These are phyloP conservation scores for Codiaeum variegatum DNA, from an alignment of 441 rosid species.

Conservation along the genomic window DNA sequence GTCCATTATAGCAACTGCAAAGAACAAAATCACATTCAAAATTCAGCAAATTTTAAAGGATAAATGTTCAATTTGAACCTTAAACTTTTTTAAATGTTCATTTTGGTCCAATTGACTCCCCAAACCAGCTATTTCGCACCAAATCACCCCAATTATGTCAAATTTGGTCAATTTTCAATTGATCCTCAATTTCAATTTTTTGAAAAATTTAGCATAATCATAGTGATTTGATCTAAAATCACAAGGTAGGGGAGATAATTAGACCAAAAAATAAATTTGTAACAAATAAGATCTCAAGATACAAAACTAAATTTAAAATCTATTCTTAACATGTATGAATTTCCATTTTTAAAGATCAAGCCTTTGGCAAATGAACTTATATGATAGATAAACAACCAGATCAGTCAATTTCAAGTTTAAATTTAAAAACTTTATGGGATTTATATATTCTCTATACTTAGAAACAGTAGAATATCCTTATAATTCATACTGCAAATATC, in stretches of 20 bases:
- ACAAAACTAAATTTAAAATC: background rate
- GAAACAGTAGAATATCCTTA: background rate
- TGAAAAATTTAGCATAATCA: too few species aligned
- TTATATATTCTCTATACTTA: background rate
- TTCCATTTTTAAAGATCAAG: background rate
- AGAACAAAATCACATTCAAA: background rate
- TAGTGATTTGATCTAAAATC: too few species aligned
- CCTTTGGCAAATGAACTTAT: background rate
- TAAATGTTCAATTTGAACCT: too few species aligned
- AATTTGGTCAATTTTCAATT: too few species aligned
- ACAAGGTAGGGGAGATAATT: too few species aligned
- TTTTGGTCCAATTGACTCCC: too few species aligned
- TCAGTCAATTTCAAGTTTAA: background rate
- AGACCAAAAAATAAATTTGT: too few species aligned
- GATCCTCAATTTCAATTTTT: too few species aligned
- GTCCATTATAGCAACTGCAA: conserved; percentile 32
- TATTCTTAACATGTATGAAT: background rate
- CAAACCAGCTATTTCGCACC: too few species aligned
- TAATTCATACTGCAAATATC: background rate
- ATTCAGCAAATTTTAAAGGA: background rate
- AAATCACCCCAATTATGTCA: too few species aligned
- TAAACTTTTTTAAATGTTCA: too few species aligned
- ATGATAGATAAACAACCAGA: background rate
- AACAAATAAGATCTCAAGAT: background rate
- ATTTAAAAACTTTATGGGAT: background rate